Base-by-base conservation (phyloP, 352 stramenopile species). In the Pythium chondricola region DNA sequence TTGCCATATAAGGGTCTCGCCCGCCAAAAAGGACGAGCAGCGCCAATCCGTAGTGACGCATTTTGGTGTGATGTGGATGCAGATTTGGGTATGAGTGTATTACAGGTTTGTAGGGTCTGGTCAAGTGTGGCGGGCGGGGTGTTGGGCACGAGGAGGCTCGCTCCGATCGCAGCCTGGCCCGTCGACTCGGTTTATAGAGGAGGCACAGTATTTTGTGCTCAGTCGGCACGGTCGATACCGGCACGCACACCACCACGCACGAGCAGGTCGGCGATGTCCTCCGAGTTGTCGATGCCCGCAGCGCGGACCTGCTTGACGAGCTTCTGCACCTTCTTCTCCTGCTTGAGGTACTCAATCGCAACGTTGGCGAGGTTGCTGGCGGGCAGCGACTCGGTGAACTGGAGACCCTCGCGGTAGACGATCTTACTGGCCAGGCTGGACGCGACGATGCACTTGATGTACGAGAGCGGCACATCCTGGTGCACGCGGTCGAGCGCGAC, bases 371-470 rank as follows among this genome's bases (percentile, higher is more conserved):
- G 57, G 58, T 96, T 97, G 52, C 85, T 78, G 32, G 87, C 71
- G 29, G 93, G 89, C 20, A 98, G 71, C n/a, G 86, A 75, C 52
- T 97, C 85, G 10, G 97, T 94, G 70, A 98, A 98, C 59, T 97
- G 90, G 29, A 95, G 57, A 27, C 96, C 96, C 63, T 99, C 96
- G 42, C 95, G 95, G 74, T 99, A 99, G 21, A 99, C 96, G 52
- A 99, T 88, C 69, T 98, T 97, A 44, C 87, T 97, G 38, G 96
- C 96, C 26, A 99, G 66, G 47, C 83, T 96, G 21, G 92, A 97
- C 6, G 91, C 92, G 43, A 98, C 92, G 30, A 97, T 97, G 67
- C 97, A 98, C 56, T 92, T 96, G 60, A 98, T 85, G 81, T 99
- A 99, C 41, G 95, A 88, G 20, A 86, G 69, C 16, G 96, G 95